Evolutionary conservation across 2,329 filamentous ascomycete species (phyloP), one percentile per base, ranked within the genome.

Genomic region (Colletotrichum chlorophyti): DNA sequence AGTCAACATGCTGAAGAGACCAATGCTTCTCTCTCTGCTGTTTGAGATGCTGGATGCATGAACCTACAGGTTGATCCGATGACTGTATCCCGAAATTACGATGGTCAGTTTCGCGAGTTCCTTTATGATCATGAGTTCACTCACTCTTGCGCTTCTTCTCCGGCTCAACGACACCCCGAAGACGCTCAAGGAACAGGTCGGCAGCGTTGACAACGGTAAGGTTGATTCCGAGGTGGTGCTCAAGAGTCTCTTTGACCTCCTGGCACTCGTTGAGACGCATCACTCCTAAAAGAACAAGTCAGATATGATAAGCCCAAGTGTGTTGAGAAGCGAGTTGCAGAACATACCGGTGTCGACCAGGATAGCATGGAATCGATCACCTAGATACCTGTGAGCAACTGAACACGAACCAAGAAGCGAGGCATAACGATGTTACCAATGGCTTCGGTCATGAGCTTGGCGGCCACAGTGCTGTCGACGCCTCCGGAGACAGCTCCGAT

Each of bases 61-160:
- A 21, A 59, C 64, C 55, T 53, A 74, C 67, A 82, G 37, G 84
- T 91, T 62, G 82, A 84, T 53, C 93, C 93, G 61, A 97, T 97
- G 66, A 97, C n/a, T n/a, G n/a, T n/a, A n/a, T n/a, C n/a, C n/a
- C n/a, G n/a, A n/a, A n/a, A n/a, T n/a, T n/a, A n/a, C n/a, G n/a
- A n/a, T n/a, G n/a, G n/a, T n/a, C n/a, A n/a, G n/a, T n/a, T n/a
- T n/a, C n/a, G n/a, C n/a, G n/a, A n/a, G n/a, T n/a, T n/a, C n/a
- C n/a, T n/a, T n/a, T n/a, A n/a, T n/a, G n/a, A n/a, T n/a, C n/a
- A n/a, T n/a, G n/a, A n/a, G n/a, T n/a, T n/a, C n/a, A n/a, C n/a
- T n/a, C n/a, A n/a, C n/a, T 88, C 77, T 96, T 97, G 53, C 93
- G 83, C 82, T 97, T 97, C 70, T 84, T 84, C 76, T 98, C 93